A percentile compares a stretch with the other conserved stretches of the same genome.
These are phyloP conservation scores for Phaffia tasmanica DNA, from an alignment of 768 basidiomycete species.

Conservation along the genomic window DNA sequence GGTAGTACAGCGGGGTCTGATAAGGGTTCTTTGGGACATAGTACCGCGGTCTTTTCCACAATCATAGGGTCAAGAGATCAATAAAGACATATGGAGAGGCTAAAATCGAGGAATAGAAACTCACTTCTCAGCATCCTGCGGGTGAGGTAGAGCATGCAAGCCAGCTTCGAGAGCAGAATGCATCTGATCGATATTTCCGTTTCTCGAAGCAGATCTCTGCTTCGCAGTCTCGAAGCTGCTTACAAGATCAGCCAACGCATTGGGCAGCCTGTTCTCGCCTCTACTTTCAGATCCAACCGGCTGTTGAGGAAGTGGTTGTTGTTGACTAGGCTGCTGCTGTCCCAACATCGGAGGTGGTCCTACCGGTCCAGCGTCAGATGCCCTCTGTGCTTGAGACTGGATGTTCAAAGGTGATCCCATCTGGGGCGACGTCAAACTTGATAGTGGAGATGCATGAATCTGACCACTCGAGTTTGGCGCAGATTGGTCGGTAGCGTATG, in stretches of 20 bases:
- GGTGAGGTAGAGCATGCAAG: constrained; percentile 75
- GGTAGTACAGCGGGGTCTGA: constrained; percentile 86
- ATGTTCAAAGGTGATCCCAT: neutral
- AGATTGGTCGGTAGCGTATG: neutral
- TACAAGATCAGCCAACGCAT: constrained; percentile 80
- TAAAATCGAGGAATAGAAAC: constrained; percentile 12
- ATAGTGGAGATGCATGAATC: constrained; percentile 2
- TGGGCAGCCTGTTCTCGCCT: constrained; percentile 49
- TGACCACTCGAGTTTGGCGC: constrained; percentile 12
- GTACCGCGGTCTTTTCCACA: constrained; percentile 67
- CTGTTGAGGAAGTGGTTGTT: constrained; percentile 17
- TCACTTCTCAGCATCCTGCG: constrained; percentile 89
- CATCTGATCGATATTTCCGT: constrained; percentile 77
- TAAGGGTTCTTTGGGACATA: constrained; percentile 88
- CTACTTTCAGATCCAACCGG: constrained; percentile 26
- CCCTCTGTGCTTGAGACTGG: neutral
- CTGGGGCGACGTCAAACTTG: constrained; percentile 6
- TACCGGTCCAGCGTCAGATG: neutral
- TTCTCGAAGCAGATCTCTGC: constrained; percentile 71
- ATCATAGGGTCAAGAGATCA: neutral
- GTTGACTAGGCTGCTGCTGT: constrained; percentile 22
- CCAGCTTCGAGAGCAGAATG: constrained; percentile 91
- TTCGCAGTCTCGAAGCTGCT: constrained; percentile 91
- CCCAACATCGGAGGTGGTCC: constrained; percentile 4
- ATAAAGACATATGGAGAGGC: neutral